Conservation (phyloP, 2,329 filamentous ascomycete species). For the Pseudogymnoascus sp. region DNA sequence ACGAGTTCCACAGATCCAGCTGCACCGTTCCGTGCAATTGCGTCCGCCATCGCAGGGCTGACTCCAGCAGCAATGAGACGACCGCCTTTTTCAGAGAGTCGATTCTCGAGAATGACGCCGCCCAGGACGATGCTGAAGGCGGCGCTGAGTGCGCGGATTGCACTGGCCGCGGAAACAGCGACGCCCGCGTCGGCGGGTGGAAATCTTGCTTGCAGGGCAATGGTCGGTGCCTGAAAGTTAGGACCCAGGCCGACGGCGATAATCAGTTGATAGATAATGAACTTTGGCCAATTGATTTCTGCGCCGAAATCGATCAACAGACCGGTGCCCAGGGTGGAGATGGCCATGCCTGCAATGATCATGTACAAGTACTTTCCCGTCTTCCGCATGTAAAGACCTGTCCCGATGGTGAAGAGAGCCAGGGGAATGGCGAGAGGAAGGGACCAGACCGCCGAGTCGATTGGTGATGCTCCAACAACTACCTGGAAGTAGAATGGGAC, state of each 20-base stretch:
- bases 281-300: slow-evolving; percentile 42
- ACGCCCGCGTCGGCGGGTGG: slow-evolving; percentile 53
- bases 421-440: slow-evolving; percentile 61
- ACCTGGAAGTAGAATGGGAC: slow-evolving; percentile 65
- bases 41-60: slow-evolving; percentile 22
- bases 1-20: slow-evolving; percentile 11
- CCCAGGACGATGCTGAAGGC: slow-evolving; percentile 64
- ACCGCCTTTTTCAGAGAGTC: slow-evolving; percentile 42
- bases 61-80: slow-evolving; percentile 11
- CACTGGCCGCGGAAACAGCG: slow-evolving; percentile 52
- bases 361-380: slow-evolving; percentile 54
- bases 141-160: slow-evolving; percentile 60
- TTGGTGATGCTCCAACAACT: slow-evolving; percentile 58
- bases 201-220: slow-evolving; percentile 56
- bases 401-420: slow-evolving; percentile 49
- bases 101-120: slow-evolving; percentile 69
- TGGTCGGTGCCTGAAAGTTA: slow-evolving; percentile 59
- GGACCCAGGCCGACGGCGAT: slow-evolving; percentile 55
- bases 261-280: slow-evolving; percentile 52
- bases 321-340: slow-evolving; percentile 56
- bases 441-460: slow-evolving; percentile 65
- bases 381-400: slow-evolving; percentile 47
- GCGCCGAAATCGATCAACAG: slow-evolving; percentile 52
- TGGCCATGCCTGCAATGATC: slow-evolving; percentile 48
- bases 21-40: slow-evolving; percentile 12